Conservation (phyloP, 495 filamentous ascomycete species). For the Cercophora scortea region DNA sequence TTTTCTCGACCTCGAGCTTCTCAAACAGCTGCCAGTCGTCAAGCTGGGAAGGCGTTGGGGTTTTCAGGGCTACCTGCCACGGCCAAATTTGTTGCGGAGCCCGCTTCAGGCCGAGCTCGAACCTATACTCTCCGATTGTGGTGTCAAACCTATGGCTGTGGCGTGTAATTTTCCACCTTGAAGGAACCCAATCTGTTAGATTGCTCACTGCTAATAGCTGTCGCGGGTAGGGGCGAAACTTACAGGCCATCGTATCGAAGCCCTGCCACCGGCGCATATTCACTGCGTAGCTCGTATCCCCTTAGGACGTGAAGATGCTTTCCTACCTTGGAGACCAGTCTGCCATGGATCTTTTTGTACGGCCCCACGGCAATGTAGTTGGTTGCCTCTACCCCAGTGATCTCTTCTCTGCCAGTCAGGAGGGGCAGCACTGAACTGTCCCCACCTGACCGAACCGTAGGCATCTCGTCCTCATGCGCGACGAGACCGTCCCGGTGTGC, state of each 20-base stretch:
- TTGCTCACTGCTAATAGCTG: not conserved
- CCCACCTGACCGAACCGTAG: slow-evolving; percentile 27
- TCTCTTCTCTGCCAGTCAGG: slow-evolving; percentile 35
- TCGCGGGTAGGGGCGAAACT: slow-evolving; percentile 1
- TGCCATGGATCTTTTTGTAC: slow-evolving; percentile 26
- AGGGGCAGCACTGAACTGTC: slow-evolving; percentile 30
- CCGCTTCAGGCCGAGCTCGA: slow-evolving; percentile 30
- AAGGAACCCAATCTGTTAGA: slow-evolving; percentile 5
- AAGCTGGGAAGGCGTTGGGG: slow-evolving; percentile 37
- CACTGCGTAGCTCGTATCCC: slow-evolving; percentile 32
- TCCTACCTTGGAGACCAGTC: slow-evolving; percentile 29
- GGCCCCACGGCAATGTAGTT: slow-evolving; percentile 29
- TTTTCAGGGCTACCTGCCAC: slow-evolving; percentile 20
- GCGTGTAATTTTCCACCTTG: slow-evolving; percentile 26
- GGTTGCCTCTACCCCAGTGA: slow-evolving; percentile 13
- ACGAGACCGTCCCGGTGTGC: slow-evolving; percentile 41
- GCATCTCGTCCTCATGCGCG: slow-evolving; percentile 19
- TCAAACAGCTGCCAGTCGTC: slow-evolving; percentile 40
- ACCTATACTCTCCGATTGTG: slow-evolving; percentile 17
- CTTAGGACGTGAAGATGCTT: slow-evolving; percentile 36
- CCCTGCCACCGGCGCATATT: slow-evolving; percentile 36
- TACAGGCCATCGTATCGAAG: slow-evolving; percentile 46
- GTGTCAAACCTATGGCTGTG: slow-evolving; percentile 30
- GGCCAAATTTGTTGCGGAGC: slow-evolving; percentile 19
- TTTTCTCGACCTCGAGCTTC: slow-evolving; percentile 29